Percentiles rank a stretch among this genome's conserved stretches.
These are phyloP conservation scores for Aspergillus nomiae DNA, from an alignment of 2,329 filamentous ascomycete species.

Conservation along the genomic window DNA sequence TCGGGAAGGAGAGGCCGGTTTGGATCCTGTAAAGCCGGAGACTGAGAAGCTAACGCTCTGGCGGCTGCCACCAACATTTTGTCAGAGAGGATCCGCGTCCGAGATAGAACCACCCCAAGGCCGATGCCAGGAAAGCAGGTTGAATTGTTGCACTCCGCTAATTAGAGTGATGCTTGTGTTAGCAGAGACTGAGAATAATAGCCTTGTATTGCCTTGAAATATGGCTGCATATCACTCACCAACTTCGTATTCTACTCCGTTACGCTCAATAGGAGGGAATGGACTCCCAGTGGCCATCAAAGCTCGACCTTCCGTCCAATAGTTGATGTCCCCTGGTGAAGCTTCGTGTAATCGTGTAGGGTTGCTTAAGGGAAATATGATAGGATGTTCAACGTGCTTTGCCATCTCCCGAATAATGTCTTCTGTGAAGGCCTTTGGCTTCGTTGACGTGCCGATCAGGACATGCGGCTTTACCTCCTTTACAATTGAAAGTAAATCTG, in stretches of 20 bases:
- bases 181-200: neutral
- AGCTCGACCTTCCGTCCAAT: conserved; percentile 77
- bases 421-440: conserved; percentile 73
- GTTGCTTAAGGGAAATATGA: conserved; percentile 80
- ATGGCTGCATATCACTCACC: conserved; percentile 38
- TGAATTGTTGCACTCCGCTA: conserved; percentile 86
- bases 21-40: conserved; percentile 68
- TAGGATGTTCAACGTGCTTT: conserved; percentile 69
- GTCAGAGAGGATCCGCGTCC: conserved; percentile 68
- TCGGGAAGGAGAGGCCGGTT: conserved; percentile 72
- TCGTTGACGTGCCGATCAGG: conserved; percentile 80
- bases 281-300: conserved; percentile 83
- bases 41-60: conserved; percentile 69
- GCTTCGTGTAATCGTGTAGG: conserved; percentile 84
- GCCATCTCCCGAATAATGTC: conserved; percentile 76
- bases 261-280: conserved; percentile 70
- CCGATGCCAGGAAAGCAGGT: conserved; percentile 86
- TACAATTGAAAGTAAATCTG: conserved; percentile 67
- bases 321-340: conserved; percentile 70
- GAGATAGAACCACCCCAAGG: conserved; percentile 72
- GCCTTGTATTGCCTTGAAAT: neutral
- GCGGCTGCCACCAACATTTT: conserved; percentile 81
- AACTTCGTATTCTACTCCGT: conserved; percentile 57
- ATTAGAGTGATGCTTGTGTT: conserved; percentile 36
- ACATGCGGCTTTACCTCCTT: conserved; percentile 75